Base-by-base conservation (phyloP, 2,329 filamentous ascomycete species). In the Trichophyton rubrum region DNA sequence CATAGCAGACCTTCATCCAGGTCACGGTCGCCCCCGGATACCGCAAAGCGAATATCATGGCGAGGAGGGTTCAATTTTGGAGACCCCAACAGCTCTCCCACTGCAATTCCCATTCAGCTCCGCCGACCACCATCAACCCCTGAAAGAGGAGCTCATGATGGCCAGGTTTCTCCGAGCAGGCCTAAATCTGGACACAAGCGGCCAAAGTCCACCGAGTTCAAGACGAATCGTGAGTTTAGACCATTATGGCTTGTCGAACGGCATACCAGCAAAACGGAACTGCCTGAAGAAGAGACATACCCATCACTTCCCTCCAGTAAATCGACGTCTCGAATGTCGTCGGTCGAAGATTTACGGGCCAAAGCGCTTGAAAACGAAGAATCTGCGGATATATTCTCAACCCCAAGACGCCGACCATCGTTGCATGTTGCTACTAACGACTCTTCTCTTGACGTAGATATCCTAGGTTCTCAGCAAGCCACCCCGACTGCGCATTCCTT, bases 161-260 rank as follows among this genome's bases (percentile, higher is more conserved):
- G 72, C 33, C 72, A 72, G n/a, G 71, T 65, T 17, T 79, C 78
- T 6, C 78, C 78, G 27, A 72, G 49, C 24, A 43, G 70, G 15
- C 56, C 68, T 38, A 66, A 69, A n/a, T 69, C 70, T 11, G 74
- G 77, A 35, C 77, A 79, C 63, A 71, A 72, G 53, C 77, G 80
- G 40, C 73, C 76, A 0, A 74, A 73, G 59, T 82, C 80, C 0
- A 74, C 75, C 3, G 79, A 83, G 63, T 82, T 82, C 68, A 78
- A 74, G 62, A 73, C 73, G 40, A 75, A 73, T 17, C 82, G 82
- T 60, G 89, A 93, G 69, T 86, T 91, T 67, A 85, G 88, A 66
- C 91, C 91, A 0, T 76, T 96, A 7, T 92, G 88, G 72, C 84
- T 96, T 22, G 83, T 95, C 5, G 88, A 95, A 71, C 84, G 79